Evolutionary conservation across 2,329 filamentous ascomycete genomes (phyloP), one percentile per base, ranked within the genome.

Genomic region (Rhynchosporium agropyri): DNA sequence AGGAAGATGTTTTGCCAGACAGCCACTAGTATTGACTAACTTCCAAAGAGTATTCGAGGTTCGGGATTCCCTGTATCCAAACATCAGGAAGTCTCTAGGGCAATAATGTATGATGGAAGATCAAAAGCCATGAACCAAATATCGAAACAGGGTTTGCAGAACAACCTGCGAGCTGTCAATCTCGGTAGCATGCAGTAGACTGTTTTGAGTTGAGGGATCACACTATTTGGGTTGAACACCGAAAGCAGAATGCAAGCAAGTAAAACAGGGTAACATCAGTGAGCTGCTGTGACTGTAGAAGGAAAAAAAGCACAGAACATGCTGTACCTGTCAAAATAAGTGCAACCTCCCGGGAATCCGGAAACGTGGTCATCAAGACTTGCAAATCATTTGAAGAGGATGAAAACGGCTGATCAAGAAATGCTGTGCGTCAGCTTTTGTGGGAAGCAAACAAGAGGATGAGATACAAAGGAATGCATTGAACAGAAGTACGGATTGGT

Each of bases 111-210:
- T 5, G 51, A 54, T 12, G 33, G 15, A 4, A 9, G 6, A 7
- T 51, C 3, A n/a, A 10, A 38, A 2, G 5, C 33, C 33, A 54
- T 28, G 9, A 9, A 1, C 9, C 4, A 20, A 26, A 10, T 26
- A 9, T n/a, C 8, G 12, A 15, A 4, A 42, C 51, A 26, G 40
- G 33, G 40, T 20, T 15, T 29, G 31, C 31, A 54, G 5, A 40
- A 33, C 31, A 54, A 38, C 28, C 51, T 36, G 13, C 40, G 51
- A 54, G 36, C 51, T 54, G 51, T 54, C 51, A 54, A 29, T 54
- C n/a, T 20, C 51, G 33, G 51, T 20, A 54, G 28, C n/a, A 9
- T 54, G 51, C 51, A 54, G 36, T 12, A 54, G 36, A 28, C 40
- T 54, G 20, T 42, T 36, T 9, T 36, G 36, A 40, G 10, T 54